Evolutionary conservation across 805 yeast species (phyloP).

Genomic region (Hanseniaspora jakobsenii): DNA sequence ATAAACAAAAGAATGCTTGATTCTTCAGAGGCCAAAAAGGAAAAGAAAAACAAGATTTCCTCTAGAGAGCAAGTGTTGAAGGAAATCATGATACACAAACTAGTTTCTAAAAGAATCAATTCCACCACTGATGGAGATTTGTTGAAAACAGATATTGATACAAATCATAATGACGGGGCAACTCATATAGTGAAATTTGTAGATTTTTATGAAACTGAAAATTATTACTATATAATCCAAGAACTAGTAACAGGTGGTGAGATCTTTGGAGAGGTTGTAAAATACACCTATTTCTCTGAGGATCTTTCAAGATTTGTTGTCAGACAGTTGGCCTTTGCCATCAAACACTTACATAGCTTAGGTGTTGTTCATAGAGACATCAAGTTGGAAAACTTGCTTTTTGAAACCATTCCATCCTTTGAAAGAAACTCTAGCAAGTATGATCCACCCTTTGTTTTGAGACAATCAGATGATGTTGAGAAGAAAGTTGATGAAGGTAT

Average conservation of each 20-base stretch:
- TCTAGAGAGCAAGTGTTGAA: conserved; percentile 52
- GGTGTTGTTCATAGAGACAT: conserved; percentile 78
- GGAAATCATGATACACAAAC: conserved; percentile 63
- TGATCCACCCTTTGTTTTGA: conserved; percentile 25
- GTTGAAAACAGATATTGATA: conserved; percentile 10
- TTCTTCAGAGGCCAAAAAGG: conserved; percentile 31
- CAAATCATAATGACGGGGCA: conserved; percentile 17
- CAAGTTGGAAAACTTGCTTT: conserved; percentile 68
- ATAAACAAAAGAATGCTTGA: conserved; percentile 62
- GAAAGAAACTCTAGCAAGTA: conserved; percentile 21
- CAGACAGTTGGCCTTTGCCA: conserved; percentile 49
- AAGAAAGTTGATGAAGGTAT: conserved; percentile 78
- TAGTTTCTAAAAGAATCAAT: conserved; percentile 34
- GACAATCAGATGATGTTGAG: conserved; percentile 56
- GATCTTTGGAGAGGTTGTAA: conserved; percentile 54
- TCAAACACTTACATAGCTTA: conserved; percentile 56
- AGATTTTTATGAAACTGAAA: conserved; percentile 52
- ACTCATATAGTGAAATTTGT: conserved; percentile 51
- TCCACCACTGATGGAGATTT: background rate
- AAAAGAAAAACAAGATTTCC: conserved; percentile 21
- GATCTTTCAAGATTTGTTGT: conserved; percentile 53
- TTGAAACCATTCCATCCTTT: conserved; percentile 30
- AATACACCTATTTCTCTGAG: conserved; percentile 54
- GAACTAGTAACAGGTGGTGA: conserved; percentile 74
- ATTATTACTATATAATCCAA: conserved; percentile 55